These are phyloP conservation scores for Toxoplasma gondii DNA, from an alignment of 169 alveolate genomes.

Conservation along the genomic window DNA sequence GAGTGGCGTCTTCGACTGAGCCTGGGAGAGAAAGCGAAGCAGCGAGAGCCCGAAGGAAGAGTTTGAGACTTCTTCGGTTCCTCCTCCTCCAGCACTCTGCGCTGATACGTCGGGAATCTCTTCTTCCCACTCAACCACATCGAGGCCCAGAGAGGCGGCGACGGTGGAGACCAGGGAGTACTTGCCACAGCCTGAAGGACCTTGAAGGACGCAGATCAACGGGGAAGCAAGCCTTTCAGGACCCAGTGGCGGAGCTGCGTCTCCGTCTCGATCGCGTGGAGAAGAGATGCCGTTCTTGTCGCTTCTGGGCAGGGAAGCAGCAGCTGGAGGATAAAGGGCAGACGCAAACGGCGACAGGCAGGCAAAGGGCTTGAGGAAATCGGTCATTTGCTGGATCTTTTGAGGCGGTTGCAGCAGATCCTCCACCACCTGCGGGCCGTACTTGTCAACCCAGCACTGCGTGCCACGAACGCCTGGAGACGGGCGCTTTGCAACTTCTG, in stretches of 20 bases:
- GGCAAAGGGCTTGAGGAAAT: conserved; percentile 18
- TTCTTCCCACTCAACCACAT: conserved; percentile 13
- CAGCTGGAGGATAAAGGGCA: not conserved
- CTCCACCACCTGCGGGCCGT: not conserved
- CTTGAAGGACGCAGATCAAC: conserved; percentile 40
- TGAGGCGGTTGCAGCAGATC: conserved; percentile 38
- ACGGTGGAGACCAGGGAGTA: not conserved
- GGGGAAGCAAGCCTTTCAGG: not conserved
- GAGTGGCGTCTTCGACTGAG: conserved; percentile 11
- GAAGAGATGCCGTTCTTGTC: not conserved
- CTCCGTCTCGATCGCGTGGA: not conserved
- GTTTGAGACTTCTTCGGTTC: not conserved
- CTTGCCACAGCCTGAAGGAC: conserved; percentile 55
- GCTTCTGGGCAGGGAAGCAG: not conserved
- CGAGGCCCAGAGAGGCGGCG: conserved; percentile 33
- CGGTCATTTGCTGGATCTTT: conserved; percentile 18
- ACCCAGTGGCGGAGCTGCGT: not conserved
- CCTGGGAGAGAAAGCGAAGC: not conserved
- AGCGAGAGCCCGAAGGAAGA: conserved; percentile 10
- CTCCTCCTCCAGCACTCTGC: not conserved
- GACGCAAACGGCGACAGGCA: not conserved
- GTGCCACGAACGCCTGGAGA: not conserved
- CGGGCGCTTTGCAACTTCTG: not conserved
- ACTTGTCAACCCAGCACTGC: conserved; percentile 19
- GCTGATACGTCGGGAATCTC: not conserved